Base-by-base conservation (phyloP, 179 eudicot genomes). In the Corrigiola litoralis region DNA sequence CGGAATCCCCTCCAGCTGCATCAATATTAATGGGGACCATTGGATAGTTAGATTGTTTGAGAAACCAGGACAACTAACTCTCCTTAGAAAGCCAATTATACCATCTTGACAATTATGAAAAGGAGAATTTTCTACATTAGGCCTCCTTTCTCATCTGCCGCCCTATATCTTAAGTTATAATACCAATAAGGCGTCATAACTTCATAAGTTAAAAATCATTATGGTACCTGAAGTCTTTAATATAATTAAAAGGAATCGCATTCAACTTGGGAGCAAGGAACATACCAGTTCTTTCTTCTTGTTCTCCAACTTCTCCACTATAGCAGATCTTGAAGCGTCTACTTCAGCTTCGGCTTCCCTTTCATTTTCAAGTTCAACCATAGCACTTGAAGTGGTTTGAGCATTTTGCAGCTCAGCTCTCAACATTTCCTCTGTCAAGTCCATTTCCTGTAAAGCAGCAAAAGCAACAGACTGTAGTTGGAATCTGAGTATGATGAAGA, bases 261-360 rank as follows among this genome's bases (percentile, higher is more conserved):
- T 36, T 16, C 53, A 9, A 34, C 21, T 27, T 34, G 57, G 49
- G 27, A 10, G 45, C 62, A 57, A 51, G 63, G 56, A 72, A 73
- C 89, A 44, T 34, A 92, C 96, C 90, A 85, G 47, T 71, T 85
- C 96, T 64, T 80, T 77, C 76, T 81, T 85, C 84, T 84, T 86
- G 79, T 73, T 84, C 75, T 92, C 95, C 71, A 92, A 70, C 80
- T 87, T 79, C 66, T 82, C 88, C 56, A 73, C 38, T 40, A 85
- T 51, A 36, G 76, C 72, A 29, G 77, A 77, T 67, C 70, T 73
- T 6, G 82, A 74, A 73, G 76, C 78, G 48, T 80, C 84, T 56
- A 68, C 75, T 53, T 72, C 86, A 42, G 61, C 82, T 65, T 70
- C 75, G 14, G 54, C 65, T 44, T 72, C 72, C 12, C 42, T 65